Evolutionary conservation across 2,329 filamentous ascomycete genomes (phyloP).

Genomic region (Chaetomiaceae sp.): DNA sequence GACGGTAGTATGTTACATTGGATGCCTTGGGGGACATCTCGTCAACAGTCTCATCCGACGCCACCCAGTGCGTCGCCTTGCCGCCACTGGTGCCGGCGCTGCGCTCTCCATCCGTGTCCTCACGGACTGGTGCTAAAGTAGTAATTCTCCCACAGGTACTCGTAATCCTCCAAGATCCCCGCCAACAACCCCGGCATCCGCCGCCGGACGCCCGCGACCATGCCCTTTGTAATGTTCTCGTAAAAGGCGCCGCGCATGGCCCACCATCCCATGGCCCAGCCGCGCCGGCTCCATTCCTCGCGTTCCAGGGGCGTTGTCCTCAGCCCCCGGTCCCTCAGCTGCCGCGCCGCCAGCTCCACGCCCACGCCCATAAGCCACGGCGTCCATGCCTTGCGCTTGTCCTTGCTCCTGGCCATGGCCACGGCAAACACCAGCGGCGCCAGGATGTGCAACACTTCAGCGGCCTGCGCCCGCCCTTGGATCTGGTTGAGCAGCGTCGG

Average conservation of each 20-base stretch:
- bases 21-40: too few species aligned
- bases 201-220: conserved; percentile 68
- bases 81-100: too few species aligned
- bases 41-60: too few species aligned
- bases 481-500: conserved; percentile 79
- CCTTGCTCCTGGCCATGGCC: conserved; percentile 67
- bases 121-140: conserved; percentile 66
- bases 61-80: too few species aligned
- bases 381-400: conserved; percentile 67
- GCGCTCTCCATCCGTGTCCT: conserved; percentile 1
- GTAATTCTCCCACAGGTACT: conserved; percentile 97
- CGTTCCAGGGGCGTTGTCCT: conserved; percentile 82
- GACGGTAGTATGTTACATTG: background rate
- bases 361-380: conserved; percentile 85
- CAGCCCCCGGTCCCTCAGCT: conserved; percentile 69
- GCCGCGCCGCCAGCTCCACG: conserved; percentile 83
- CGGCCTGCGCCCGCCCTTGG: conserved; percentile 66
- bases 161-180: conserved; percentile 89
- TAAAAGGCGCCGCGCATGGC: conserved; percentile 95
- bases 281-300: conserved; percentile 82
- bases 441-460: conserved; percentile 88
- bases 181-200: conserved; percentile 76
- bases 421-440: conserved; percentile 83
- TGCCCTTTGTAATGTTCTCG: conserved; percentile 76
- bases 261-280: conserved; percentile 95